phyloP scores from a whole-genome alignment of 2,329 filamentous ascomycete genomes.

The Scorias spongiosa region DNA sequence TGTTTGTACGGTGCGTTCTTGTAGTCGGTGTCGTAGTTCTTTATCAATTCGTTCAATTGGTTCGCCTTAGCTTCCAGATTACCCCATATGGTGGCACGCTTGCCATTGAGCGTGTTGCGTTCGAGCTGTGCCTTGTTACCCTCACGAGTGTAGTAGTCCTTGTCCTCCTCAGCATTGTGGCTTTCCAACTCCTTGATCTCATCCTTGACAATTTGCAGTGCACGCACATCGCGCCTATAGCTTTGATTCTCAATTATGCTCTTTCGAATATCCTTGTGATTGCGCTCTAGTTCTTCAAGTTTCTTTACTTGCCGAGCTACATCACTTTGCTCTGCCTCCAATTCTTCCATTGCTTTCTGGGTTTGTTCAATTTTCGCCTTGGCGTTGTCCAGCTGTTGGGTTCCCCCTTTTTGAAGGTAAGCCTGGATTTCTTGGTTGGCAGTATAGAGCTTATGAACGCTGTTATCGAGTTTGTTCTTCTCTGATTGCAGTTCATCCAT shows the following conservation, averaged over 20 bases:
- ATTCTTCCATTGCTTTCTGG: slow-evolving; percentile 23
- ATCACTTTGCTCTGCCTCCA: slow-evolving; percentile 54
- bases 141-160: slow-evolving; percentile 56
- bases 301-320: slow-evolving; percentile 60
- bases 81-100: slow-evolving; percentile 60
- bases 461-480: slow-evolving; percentile 56
- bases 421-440: slow-evolving; percentile 63
- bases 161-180: slow-evolving; percentile 71
- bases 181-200: slow-evolving; percentile 63
- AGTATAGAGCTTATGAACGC: slow-evolving; percentile 60
- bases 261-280: slow-evolving; percentile 68
- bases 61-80: slow-evolving; percentile 73
- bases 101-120: slow-evolving; percentile 54
- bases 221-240: slow-evolving; percentile 60
- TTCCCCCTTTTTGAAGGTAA: slow-evolving; percentile 64
- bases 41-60: slow-evolving; percentile 54
- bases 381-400: slow-evolving; percentile 53
- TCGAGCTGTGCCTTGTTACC: slow-evolving; percentile 51
- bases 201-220: slow-evolving; percentile 48
- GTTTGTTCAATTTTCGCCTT: slow-evolving; percentile 43
- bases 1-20: slow-evolving; percentile 67
- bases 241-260: slow-evolving; percentile 80
- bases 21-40: slow-evolving; percentile 77
- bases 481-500: slow-evolving; percentile 59
- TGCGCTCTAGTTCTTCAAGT: slow-evolving; percentile 60